Evolutionary conservation across 1,284 basidiomycete species (phyloP).

Genomic region (Tilletia walkeri): DNA sequence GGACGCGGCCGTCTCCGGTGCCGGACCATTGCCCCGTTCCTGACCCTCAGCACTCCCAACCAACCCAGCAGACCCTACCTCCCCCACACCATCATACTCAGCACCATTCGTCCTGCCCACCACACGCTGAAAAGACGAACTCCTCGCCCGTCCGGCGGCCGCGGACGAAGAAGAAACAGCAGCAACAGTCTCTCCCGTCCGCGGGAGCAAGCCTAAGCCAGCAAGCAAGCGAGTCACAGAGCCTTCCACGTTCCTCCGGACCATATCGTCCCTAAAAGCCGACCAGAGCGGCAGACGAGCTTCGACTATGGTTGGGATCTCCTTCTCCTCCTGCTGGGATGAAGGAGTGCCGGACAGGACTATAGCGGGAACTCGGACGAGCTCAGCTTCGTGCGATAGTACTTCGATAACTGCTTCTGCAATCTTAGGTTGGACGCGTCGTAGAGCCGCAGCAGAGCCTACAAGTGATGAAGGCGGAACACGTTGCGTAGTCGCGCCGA

Average conservation of each 20-base stretch:
- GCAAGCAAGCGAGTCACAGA: slow-evolving; percentile 1
- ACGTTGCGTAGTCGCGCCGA: neutral
- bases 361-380: neutral
- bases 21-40: neutral
- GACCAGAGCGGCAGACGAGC: slow-evolving; percentile 7
- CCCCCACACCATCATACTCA: no score
- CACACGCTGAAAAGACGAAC: neutral
- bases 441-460: neutral
- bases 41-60: neutral
- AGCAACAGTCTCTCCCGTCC: neutral
- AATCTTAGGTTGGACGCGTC: neutral
- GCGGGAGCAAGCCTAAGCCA: neutral
- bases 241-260: neutral
- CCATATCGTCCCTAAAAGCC: neutral
- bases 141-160: no score
- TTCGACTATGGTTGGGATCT: slow-evolving; percentile 9
- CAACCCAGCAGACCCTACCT: no score
- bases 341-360: no score
- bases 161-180: neutral
- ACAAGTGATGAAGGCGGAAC: neutral
- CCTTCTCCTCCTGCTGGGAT: neutral
- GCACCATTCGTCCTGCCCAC: no score
- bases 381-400: neutral
- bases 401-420: slow-evolving; percentile 1
- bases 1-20: neutral